Evolutionary conservation across 805 yeast genomes (phyloP).

Genomic region (Saturnispora quitensis): DNA sequence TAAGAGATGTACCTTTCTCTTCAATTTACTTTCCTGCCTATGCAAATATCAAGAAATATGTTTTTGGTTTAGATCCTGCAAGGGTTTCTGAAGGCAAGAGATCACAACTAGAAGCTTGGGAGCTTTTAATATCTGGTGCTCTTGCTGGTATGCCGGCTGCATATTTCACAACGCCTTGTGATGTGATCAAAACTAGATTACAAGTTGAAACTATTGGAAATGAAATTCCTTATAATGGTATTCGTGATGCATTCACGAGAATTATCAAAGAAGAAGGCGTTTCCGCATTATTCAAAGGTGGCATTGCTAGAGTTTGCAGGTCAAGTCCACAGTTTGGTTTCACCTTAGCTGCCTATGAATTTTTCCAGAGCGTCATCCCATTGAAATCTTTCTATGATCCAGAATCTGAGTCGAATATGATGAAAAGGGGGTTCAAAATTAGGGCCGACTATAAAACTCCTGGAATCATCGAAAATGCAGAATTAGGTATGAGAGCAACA

Average conservation of each 20-base stretch:
- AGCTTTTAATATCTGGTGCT: constrained; percentile 80
- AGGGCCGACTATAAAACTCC: constrained; percentile 18
- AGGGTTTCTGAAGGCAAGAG: constrained; percentile 42
- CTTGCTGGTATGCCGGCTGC: constrained; percentile 98
- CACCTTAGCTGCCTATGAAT: constrained; percentile 93
- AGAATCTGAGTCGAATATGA: background rate
- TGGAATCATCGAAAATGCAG: constrained; percentile 15
- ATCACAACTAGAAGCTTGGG: constrained; percentile 66
- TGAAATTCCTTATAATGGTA: constrained; percentile 69
- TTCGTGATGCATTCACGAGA: constrained; percentile 64
- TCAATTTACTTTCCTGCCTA: constrained; percentile 97
- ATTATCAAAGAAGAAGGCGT: constrained; percentile 78
- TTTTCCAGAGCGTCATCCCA: constrained; percentile 74
- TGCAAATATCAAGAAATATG: constrained; percentile 78
- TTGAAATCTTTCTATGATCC: constrained; percentile 34
- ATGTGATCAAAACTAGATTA: constrained; percentile 89
- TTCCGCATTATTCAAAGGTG: constrained; percentile 89
- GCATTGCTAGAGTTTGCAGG: constrained; percentile 86
- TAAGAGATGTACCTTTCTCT: constrained; percentile 93
- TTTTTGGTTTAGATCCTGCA: constrained; percentile 75
- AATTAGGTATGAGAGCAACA: constrained; percentile 22
- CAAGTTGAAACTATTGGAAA: constrained; percentile 77
- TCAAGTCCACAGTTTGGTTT: constrained; percentile 98
- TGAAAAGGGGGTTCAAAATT: constrained; percentile 19
- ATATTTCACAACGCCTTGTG: constrained; percentile 91